Evolutionary conservation across 257 asterid species (phyloP), one percentile per base, ranked within the genome.

Genomic region (Cinchona pubescens): DNA sequence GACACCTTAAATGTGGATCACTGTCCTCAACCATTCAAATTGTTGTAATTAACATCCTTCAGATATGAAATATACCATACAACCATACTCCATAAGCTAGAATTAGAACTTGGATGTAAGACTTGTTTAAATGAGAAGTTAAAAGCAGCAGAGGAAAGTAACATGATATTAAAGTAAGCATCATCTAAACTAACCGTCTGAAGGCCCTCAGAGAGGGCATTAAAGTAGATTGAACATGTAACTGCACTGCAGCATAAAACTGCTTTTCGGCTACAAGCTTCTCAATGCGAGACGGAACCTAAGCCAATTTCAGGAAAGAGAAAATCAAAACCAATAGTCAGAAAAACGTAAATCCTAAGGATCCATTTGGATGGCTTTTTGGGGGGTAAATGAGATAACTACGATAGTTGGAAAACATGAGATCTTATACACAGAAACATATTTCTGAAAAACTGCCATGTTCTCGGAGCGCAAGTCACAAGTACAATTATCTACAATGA

Each of bases 171-270:
- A 43, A 48, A 76, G 48, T 10, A 53, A 74, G 49, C 53, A 59
- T 40, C 34, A 19, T 77, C 29, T 53, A 46, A 66, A 87, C 98
- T 74, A 82, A 93, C 99, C 88, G 93, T 90, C 80, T 92, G 99
- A 81, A 95, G 96, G 80, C 99, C 99, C 81, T 95, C 80, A 98
- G 86, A 85, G 91, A 98, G 73, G 92, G 97, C 99, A 95, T 95
- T 83, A 92, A 78, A 76, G 88, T 76, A 69, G 99, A 92, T 78
- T 89, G 99, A 83, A 88, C 96, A 77, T 95, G 96, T 78, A 92
- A 78, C 63, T 95, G 99, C 58, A 90, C 98, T 32, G 99, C 98
- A 71, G 99, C 97, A 80, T 95, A 95, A 84, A 95, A 92, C 86
- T 92, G 93, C 80, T 93, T 93, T 75, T 91, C 98, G 67, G 95